A percentile compares a stretch with the other conserved stretches of the same genome.
These are phyloP conservation scores for Periconia sp. DNA, from an alignment of 2,329 filamentous ascomycete species.

Conservation along the genomic window DNA sequence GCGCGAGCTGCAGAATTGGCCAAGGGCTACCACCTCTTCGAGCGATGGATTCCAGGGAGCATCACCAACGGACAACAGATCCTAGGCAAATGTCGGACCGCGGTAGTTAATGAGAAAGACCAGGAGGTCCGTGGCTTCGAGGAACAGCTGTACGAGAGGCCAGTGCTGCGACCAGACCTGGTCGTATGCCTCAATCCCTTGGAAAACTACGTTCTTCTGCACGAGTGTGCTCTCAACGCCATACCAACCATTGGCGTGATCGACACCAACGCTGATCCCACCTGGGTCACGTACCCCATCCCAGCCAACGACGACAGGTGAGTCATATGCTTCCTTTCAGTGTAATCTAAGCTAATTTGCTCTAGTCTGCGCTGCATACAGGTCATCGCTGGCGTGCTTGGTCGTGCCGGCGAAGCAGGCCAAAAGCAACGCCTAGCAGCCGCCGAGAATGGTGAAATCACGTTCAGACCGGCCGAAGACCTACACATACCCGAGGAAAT, in stretches of 20 bases:
- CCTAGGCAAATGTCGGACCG: conserved; percentile 70
- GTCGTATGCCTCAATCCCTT: conserved; percentile 91
- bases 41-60: conserved; percentile 87
- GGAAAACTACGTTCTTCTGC: conserved; percentile 88
- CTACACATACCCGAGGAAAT: conserved; percentile 26
- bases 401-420: conserved; percentile 81
- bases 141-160: conserved; percentile 65
- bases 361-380: conserved; percentile 78
- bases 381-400: conserved; percentile 84
- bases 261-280: conserved; percentile 90
- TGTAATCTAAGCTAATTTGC: conserved; percentile 10
- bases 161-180: conserved; percentile 81
- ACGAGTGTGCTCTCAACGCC: conserved; percentile 86
- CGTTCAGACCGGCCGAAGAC: conserved; percentile 55
- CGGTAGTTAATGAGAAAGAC: conserved; percentile 81
- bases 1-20: conserved; percentile 81
- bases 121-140: conserved; percentile 68
- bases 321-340: conserved; percentile 25
- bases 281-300: conserved; percentile 95
- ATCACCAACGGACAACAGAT: conserved; percentile 95
- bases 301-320: conserved; percentile 96
- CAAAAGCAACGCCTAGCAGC: conserved; percentile 69
- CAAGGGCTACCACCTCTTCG: conserved; percentile 84
- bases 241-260: conserved; percentile 95
- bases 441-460: conserved; percentile 67